Conservation (phyloP, 306 rosid genomes). For the Pyrus pyrifolia region DNA sequence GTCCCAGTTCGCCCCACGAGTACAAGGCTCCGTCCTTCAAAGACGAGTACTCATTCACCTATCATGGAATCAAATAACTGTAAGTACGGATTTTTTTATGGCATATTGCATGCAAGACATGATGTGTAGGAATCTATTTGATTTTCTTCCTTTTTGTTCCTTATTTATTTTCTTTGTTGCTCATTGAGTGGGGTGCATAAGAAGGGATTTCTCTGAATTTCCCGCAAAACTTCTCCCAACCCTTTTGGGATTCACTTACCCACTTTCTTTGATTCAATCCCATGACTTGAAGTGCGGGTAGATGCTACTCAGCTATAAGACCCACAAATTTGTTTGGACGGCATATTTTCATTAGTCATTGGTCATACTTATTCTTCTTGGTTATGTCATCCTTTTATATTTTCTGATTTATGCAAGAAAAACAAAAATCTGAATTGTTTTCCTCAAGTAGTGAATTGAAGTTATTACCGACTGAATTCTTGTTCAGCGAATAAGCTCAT, state of each 20-base stretch:
- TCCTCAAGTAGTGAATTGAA: background rate
- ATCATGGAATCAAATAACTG: constrained; percentile 9
- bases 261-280: background rate
- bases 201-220: background rate
- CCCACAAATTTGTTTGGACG: background rate
- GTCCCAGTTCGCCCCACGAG: constrained; percentile 94
- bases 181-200: background rate
- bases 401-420: background rate
- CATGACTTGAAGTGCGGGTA: background rate
- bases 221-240: background rate
- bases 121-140: constrained; percentile 2
- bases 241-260: background rate
- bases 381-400: background rate
- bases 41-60: constrained; percentile 97
- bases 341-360: background rate
- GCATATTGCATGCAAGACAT: constrained; percentile 5
- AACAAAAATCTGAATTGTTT: background rate
- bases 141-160: background rate
- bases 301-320: background rate
- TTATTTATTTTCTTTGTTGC: background rate
- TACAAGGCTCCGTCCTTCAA: constrained; percentile 61
- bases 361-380: background rate
- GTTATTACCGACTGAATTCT: background rate
- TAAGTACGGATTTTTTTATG: background rate
- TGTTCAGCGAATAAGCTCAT: background rate